Conservation (phyloP, 2,329 filamentous ascomycete species). For the Akanthomyces dipterigenus region DNA sequence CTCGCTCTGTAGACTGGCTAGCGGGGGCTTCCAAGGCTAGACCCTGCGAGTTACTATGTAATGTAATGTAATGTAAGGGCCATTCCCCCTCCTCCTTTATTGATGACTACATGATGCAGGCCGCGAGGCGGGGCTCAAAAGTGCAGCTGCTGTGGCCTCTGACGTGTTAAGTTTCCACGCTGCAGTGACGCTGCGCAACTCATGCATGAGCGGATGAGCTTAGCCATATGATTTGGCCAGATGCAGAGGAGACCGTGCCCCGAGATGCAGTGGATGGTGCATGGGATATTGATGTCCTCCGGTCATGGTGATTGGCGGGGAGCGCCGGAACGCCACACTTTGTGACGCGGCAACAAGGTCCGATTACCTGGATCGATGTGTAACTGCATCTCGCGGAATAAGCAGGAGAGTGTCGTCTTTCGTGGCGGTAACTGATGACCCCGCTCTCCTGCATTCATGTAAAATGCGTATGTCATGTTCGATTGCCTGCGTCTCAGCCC, state of each 20-base stretch:
- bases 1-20: background rate
- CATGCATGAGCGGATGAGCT: background rate
- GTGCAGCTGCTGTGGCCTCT: background rate
- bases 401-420: no score
- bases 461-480: background rate
- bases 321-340: background rate
- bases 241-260: background rate
- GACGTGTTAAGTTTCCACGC: background rate
- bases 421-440: background rate
- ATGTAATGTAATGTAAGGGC: no score
- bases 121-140: no score
- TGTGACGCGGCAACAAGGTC: background rate
- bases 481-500: background rate
- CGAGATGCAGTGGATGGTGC: background rate
- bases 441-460: background rate
- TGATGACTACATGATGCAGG: no score
- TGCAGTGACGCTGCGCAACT: background rate
- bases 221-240: background rate
- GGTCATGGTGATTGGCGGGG: background rate
- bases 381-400: no score
- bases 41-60: no score
- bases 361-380: no score
- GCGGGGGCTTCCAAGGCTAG: background rate
- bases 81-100: no score
- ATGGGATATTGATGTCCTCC: background rate